phyloP scores from a whole-genome alignment of 345 rosid species.

The Euphorbia pulcherrima region DNA sequence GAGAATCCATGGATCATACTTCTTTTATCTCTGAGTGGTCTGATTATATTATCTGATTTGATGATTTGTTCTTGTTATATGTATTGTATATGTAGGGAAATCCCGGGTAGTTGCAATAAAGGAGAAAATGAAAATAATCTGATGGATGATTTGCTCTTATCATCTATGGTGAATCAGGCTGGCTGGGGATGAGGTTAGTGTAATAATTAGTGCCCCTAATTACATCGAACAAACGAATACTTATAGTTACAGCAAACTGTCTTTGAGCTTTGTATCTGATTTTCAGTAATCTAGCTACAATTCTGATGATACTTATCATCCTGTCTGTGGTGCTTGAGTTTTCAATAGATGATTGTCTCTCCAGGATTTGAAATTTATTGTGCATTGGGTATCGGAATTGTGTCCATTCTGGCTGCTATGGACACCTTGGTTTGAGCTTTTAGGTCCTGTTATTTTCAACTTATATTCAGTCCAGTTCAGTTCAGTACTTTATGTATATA shows the following conservation, averaged over 20 bases:
- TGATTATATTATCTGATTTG: slow-evolving; percentile 56
- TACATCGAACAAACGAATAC: neutral
- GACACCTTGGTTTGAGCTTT: neutral
- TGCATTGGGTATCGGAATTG: neutral
- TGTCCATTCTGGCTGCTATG: too few relatives aligned
- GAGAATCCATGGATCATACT: slow-evolving; percentile 97
- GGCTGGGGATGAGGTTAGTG: neutral
- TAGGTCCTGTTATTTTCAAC: too few relatives aligned
- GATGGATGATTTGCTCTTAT: too few relatives aligned
- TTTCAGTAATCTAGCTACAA: neutral
- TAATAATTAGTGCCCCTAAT: neutral
- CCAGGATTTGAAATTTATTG: neutral
- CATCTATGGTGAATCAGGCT: neutral
- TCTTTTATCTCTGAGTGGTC: slow-evolving; percentile 92
- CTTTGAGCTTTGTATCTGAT: neutral
- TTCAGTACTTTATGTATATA: too few relatives aligned
- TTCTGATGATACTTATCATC: neutral
- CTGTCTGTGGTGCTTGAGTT: neutral
- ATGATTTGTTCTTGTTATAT: neutral
- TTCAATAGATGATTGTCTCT: neutral
- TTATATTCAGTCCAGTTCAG: too few relatives aligned
- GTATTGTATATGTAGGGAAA: neutral
- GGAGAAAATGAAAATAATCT: too few relatives aligned
- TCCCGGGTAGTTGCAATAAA: neutral
- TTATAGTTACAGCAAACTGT: neutral